Base-by-base conservation (phyloP, 2,329 filamentous ascomycete species). In the Trichoderma atrobrunneum region DNA sequence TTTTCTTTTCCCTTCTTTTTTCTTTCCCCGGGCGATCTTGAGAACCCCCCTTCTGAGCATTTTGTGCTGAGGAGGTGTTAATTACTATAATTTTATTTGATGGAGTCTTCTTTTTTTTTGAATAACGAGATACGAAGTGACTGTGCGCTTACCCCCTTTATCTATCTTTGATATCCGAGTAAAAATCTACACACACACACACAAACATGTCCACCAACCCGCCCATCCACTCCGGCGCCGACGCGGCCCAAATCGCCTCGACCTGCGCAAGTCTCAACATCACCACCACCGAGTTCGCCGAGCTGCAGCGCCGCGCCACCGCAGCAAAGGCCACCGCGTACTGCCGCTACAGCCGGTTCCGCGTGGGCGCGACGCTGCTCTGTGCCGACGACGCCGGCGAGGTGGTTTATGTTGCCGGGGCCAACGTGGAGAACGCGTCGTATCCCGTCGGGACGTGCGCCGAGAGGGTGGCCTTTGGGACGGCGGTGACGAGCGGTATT, bases 361-460 rank as follows among this genome's bases (percentile, higher is more conserved):
- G 91, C 74, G 96, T 99, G 74, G 96, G 96, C 74, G 91, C 93
- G 64, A 91, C 92, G 39, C 83, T 98, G 73, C 89, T 98, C 74
- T 80, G 80, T 48, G 82, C 85, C 34, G 88, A 70, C 32, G 59
- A 28, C 11, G 71, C 36, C 11, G 67, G 43, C 3, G 21, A 62
- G 1, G 18, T 11, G n/a, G 51, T 60, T 5, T 73, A 73, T 63
- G 78, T 80, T 63, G 75, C 76, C 61, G 96, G 96, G 70, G 94
- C 93, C 74, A 97, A 97, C 80, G 90, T 98, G 74, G 96, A 99
- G 84, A 98, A 98, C 80, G 95, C 94, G 1, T 86, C 92, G 32
- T 98, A 97, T 80, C 95, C 96, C 0, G 95, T 98, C 7, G 94
- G 94, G n/a, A 97, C 93, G 3, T 98, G 96, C 81, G 96, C 96